Evolutionary conservation across 352 stramenopile species (phyloP), one percentile per base, ranked within the genome.

Genomic region (Globisporangium apiculatum): DNA sequence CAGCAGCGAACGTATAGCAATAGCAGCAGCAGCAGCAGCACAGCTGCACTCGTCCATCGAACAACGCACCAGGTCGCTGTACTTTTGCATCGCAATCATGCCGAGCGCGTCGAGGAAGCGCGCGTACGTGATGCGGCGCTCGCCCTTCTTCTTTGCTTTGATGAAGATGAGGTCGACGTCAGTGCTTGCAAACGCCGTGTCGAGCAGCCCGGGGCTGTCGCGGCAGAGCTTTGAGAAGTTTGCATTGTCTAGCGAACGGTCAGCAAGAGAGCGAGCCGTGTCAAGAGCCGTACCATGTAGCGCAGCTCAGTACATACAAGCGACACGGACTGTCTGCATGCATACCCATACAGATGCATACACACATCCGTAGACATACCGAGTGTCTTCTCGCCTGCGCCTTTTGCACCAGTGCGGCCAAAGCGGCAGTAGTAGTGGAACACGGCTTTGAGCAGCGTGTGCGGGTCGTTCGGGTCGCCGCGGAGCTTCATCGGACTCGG

Each of bases 391-490:
- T 91, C 83, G 45, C 70, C 76, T 12, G 66, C 62, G 8, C 80
- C 79, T 31, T 86, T 85, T 12, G 77, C 61, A 2, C 81, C 78
- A 15, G 83, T 94, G 54, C 85, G 72, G 3, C 85, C 82, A 49
- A 91, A 94, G 56, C 79, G 76, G 57, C 85, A 94, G 67, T 94
- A 94, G 64, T 91, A 92, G 57, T 89, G 80, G 60, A 93, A 94
- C 10, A 93, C 75, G 14, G 76, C 79, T 51, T 83, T 84, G 10
- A 94, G 66, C 40, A 92, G 69, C 18, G 84, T 89, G 58, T 94
- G 81, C 11, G 84, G 79, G 55, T 94, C 84, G 52, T 92, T 89
- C 17, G 75, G 76, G 38, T 91, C 79, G 41, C 76, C 83, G 18
- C 79, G 65, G 5, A 85, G 58, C 43, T 71, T 71, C 57, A 79